Percentiles rank a stretch among this genome's conserved stretches.
Evolutionary conservation across 2,329 filamentous ascomycete genomes (phyloP).

Genomic region (Diaporthe nobilis): DNA sequence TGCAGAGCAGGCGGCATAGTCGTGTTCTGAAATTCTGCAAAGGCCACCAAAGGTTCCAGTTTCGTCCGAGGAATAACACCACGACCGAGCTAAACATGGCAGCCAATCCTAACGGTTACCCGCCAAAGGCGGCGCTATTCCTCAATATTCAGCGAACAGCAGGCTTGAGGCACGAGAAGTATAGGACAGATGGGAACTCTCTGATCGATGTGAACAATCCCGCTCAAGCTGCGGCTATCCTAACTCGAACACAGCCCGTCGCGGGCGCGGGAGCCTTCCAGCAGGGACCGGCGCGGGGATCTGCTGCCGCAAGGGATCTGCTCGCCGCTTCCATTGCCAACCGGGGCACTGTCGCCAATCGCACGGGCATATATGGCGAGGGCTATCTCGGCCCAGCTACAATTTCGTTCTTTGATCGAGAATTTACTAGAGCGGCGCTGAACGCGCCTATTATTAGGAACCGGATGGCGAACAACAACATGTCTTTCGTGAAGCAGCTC

Average conservation of each 20-base stretch:
- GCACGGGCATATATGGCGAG: not conserved
- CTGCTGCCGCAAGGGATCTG: not conserved
- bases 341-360: not conserved
- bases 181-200: not conserved
- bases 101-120: not conserved
- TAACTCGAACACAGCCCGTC: not conserved
- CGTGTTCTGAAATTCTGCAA: not conserved
- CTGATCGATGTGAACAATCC: not conserved
- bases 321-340: not conserved
- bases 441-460: too few species aligned
- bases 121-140: not conserved
- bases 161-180: not conserved
- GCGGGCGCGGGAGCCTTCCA: not conserved
- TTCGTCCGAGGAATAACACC: not conserved
- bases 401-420: too few species aligned
- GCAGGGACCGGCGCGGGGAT: not conserved
- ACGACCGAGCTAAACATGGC: not conserved
- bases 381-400: too few species aligned
- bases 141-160: rapidly evolving
- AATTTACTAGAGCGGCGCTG: too few species aligned
- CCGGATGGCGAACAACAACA: rapidly evolving
- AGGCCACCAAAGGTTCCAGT: not conserved
- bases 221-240: too few species aligned
- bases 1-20: too few species aligned
- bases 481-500: constrained; percentile 18